Percentiles rank a stretch among this genome's conserved stretches.
These are phyloP conservation scores for Aegilops longissima DNA, from an alignment of 176 grass and related monocot genomes.

Conservation along the genomic window DNA sequence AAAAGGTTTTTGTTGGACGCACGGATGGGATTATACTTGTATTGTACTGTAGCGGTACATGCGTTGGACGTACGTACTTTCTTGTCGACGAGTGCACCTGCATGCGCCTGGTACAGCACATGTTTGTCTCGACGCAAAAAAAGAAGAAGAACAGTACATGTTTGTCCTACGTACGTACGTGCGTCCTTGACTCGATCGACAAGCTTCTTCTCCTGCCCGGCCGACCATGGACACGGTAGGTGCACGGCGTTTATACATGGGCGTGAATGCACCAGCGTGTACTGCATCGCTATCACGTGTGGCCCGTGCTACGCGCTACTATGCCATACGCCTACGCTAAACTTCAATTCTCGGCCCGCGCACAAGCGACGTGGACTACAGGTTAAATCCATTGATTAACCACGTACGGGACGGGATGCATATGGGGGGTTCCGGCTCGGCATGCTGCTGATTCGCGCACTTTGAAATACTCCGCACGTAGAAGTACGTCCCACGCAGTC, in stretches of 20 bases:
- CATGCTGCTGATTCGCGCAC: background rate
- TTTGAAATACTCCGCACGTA: no score
- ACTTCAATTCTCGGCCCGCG: background rate
- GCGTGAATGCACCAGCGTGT: background rate
- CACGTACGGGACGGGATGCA: background rate
- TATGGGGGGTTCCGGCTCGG: background rate
- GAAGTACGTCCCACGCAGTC: no score
- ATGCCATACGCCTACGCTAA: background rate
- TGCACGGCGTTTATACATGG: background rate
- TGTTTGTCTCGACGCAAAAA: no score
- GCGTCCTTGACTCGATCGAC: background rate
- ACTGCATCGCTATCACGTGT: background rate
- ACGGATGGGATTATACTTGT: no score
- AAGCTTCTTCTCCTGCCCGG: background rate
- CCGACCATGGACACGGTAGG: background rate
- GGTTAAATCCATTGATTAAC: background rate
- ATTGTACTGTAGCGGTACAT: no score
- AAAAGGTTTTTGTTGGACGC: no score
- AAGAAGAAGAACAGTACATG: background rate
- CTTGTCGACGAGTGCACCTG: background rate
- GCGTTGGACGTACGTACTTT: background rate
- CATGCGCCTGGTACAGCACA: no score
- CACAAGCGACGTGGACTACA: background rate
- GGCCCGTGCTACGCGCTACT: background rate
- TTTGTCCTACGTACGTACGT: background rate